A percentile compares a stretch with the other conserved stretches of the same genome.
Evolutionary conservation across 192 early-diverging fungal genomes (phyloP).

Genomic region (Coemansia sp.): DNA sequence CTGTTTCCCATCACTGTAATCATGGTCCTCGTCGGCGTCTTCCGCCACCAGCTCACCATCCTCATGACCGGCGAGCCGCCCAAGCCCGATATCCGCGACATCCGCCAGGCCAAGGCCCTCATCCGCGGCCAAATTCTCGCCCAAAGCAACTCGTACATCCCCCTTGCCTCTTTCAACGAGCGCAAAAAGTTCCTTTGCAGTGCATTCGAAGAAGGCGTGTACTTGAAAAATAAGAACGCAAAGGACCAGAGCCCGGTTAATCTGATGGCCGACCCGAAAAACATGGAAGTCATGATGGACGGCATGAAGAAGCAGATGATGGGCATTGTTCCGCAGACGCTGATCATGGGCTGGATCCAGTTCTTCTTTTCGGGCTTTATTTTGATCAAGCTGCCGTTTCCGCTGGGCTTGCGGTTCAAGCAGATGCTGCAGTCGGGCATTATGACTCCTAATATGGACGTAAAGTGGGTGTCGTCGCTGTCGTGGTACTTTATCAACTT

Average conservation of each 20-base stretch:
- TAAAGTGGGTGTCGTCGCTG: conserved; percentile 93
- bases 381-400: conserved; percentile 94
- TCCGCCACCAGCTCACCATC: conserved; percentile 88
- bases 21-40: conserved; percentile 96
- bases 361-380: conserved; percentile 99
- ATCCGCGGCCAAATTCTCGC: conserved; percentile 71
- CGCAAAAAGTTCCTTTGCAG: conserved; percentile 72
- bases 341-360: conserved; percentile 99
- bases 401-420: conserved; percentile 95
- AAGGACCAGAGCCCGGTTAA: conserved; percentile 64
- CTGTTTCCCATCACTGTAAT: conserved; percentile 95
- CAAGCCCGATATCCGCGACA: conserved; percentile 71
- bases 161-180: conserved; percentile 66
- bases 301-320: conserved; percentile 97
- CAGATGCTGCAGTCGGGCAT: conserved; percentile 96
- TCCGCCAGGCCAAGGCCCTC: conserved; percentile 81
- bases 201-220: conserved; percentile 79
- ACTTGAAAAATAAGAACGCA: conserved; percentile 78
- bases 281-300: conserved; percentile 96
- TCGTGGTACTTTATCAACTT: conserved; percentile 99
- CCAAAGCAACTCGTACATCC: conserved; percentile 67
- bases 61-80: conserved; percentile 84
- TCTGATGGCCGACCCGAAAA: conserved; percentile 88
- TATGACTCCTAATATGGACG: conserved; percentile 95
- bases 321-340: conserved; percentile 96